Evolutionary conservation across 768 basidiomycete genomes (phyloP).

Genomic region (Mycena belliarum): DNA sequence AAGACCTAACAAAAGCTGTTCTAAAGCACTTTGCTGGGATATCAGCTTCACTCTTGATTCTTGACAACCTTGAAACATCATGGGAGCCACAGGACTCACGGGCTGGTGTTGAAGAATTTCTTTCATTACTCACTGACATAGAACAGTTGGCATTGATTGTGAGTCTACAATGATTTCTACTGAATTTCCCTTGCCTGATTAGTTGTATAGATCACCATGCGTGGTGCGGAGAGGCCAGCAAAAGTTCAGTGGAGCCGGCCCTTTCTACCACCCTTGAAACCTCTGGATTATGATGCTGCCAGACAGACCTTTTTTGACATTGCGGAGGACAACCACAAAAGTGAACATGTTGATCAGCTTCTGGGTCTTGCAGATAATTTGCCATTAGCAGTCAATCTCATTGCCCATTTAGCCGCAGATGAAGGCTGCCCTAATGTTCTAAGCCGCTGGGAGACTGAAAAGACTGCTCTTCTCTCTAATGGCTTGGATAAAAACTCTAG

Average conservation of each 20-base stretch:
- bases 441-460: neutral
- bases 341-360: neutral
- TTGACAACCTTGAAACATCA: conserved; percentile 10
- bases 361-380: neutral
- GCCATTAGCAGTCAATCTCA: neutral
- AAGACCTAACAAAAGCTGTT: neutral
- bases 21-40: neutral
- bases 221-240: neutral
- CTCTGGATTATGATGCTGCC: neutral
- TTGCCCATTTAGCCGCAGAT: neutral
- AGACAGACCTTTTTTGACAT: neutral
- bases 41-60: neutral
- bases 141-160: no score
- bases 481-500: neutral
- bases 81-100: conserved; percentile 6
- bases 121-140: neutral
- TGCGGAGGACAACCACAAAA: neutral
- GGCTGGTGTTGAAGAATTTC: neutral
- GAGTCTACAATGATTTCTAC: no score
- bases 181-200: no score
- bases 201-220: neutral
- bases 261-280: neutral
- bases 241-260: neutral
- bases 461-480: neutral
- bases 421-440: neutral